These are phyloP conservation scores for Talaromyces nanjingensis DNA, from an alignment of 495 filamentous ascomycete species.

Conservation along the genomic window DNA sequence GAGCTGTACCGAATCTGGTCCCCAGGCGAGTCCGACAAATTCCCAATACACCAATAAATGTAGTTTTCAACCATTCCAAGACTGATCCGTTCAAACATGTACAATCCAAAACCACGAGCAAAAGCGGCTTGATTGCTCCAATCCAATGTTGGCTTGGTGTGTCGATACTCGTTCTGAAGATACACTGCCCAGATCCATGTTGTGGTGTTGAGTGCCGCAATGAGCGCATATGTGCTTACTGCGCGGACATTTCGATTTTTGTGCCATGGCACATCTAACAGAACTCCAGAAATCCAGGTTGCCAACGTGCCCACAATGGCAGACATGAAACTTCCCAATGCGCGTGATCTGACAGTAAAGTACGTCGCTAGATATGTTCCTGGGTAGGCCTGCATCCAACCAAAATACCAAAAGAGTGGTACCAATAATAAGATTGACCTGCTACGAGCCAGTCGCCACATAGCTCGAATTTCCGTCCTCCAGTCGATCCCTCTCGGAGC, in stretches of 20 bases:
- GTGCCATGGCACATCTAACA: slow-evolving; percentile 19
- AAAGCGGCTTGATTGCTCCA: slow-evolving; percentile 22
- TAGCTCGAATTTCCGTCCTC: slow-evolving; percentile 19
- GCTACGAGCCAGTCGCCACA: slow-evolving; percentile 33
- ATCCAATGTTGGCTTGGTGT: slow-evolving; percentile 18
- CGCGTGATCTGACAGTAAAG: slow-evolving; percentile 46
- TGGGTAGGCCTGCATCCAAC: slow-evolving; percentile 47
- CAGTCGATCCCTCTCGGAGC: slow-evolving; percentile 34
- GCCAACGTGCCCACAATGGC: slow-evolving; percentile 42
- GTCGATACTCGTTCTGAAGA: slow-evolving; percentile 21
- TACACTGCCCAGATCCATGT: slow-evolving; percentile 24
- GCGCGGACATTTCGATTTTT: slow-evolving; percentile 16
- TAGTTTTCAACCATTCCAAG: slow-evolving; percentile 37
- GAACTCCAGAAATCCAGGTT: slow-evolving; percentile 18
- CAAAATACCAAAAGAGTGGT: slow-evolving; percentile 44
- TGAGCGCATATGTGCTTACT: slow-evolving; percentile 14
- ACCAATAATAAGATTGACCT: slow-evolving; percentile 43
- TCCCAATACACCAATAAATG: slow-evolving; percentile 40
- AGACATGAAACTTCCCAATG: slow-evolving; percentile 38
- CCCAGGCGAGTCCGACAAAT: slow-evolving; percentile 32
- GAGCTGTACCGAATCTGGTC: slow-evolving; percentile 38
- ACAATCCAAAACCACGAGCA: slow-evolving; percentile 34
- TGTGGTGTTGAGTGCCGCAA: slow-evolving; percentile 16
- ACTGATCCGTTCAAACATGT: slow-evolving; percentile 32
- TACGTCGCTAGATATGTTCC: slow-evolving; percentile 52